A percentile compares a stretch with the other conserved stretches of the same genome.
phyloP scores from a whole-genome alignment of 129 eudicot species.

The Chrysanthemum seticuspe region DNA sequence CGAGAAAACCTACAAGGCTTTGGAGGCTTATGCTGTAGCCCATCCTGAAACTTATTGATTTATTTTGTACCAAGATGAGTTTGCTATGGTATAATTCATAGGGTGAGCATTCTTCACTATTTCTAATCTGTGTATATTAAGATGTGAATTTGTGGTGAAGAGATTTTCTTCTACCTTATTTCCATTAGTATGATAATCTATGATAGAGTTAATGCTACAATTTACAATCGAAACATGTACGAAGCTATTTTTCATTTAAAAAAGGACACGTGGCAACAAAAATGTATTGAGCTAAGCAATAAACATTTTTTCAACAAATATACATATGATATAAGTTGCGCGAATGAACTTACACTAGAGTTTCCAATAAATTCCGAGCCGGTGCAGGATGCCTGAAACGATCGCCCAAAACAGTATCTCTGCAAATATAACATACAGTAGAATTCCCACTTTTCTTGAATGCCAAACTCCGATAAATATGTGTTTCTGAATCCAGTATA shows the following conservation, averaged over 20 bases:
- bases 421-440: constrained; percentile 81
- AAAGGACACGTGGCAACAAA: neutral
- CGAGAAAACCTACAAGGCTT: constrained; percentile 7
- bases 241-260: too few species aligned
- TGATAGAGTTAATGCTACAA: too few species aligned
- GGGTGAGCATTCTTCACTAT: too few species aligned
- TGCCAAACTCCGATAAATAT: constrained; percentile 76
- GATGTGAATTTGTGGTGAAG: too few species aligned
- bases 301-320: too few species aligned
- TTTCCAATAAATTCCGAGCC: constrained; percentile 69
- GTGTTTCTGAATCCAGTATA: constrained; percentile 83
- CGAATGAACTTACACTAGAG: constrained; percentile 39
- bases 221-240: too few species aligned
- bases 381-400: constrained; percentile 68
- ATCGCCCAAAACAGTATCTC: constrained; percentile 82
- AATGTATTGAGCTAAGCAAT: too few species aligned
- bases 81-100: too few species aligned
- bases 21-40: constrained; percentile 1
- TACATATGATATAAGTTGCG: neutral
- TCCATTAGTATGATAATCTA: too few species aligned
- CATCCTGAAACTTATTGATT: constrained; percentile 15
- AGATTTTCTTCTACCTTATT: too few species aligned
- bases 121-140: too few species aligned
- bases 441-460: constrained; percentile 71
- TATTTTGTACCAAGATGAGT: too few species aligned